Conservation (phyloP, 345 rosid genomes). For the Acer yangbiense region DNA sequence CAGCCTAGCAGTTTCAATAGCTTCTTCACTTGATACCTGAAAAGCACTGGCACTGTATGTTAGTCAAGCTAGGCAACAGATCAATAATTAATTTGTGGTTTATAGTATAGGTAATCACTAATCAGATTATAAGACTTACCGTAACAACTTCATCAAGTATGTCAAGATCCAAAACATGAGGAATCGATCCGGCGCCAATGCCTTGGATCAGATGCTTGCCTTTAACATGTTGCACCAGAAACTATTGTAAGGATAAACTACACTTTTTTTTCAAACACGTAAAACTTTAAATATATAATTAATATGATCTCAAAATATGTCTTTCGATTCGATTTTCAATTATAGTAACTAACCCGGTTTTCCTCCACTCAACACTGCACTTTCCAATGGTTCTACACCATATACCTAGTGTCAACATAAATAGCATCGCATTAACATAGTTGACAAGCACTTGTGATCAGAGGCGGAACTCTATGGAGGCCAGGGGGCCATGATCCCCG, state of each 20-base stretch:
- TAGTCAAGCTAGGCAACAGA: not conserved
- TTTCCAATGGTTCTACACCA: slow-evolving; percentile 25
- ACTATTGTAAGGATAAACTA: not conserved
- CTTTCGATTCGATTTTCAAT: too few relatives aligned
- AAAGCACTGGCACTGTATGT: not conserved
- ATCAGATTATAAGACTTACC: slow-evolving; percentile 27
- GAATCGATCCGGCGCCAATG: slow-evolving; percentile 50
- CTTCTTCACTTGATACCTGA: slow-evolving; percentile 52
- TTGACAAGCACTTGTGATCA: not conserved
- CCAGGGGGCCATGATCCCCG: too few relatives aligned
- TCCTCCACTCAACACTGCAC: not conserved
- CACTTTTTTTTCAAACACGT: too few relatives aligned
- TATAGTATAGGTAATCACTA: too few relatives aligned
- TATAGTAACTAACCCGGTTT: not conserved
- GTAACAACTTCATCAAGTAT: slow-evolving; percentile 53
- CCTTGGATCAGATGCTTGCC: slow-evolving; percentile 55
- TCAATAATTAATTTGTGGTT: too few relatives aligned
- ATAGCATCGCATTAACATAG: not conserved
- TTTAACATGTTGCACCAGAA: slow-evolving; percentile 20
- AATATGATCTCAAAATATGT: too few relatives aligned
- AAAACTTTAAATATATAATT: too few relatives aligned
- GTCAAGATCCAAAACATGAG: slow-evolving; percentile 38
- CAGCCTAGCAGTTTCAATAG: slow-evolving; percentile 43
- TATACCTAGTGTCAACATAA: slow-evolving; percentile 33
- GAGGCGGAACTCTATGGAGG: too few relatives aligned